A percentile compares a stretch with the other conserved stretches of the same genome.
phyloP scores from a whole-genome alignment of 805 yeast genomes.

The Ogataea pini region DNA sequence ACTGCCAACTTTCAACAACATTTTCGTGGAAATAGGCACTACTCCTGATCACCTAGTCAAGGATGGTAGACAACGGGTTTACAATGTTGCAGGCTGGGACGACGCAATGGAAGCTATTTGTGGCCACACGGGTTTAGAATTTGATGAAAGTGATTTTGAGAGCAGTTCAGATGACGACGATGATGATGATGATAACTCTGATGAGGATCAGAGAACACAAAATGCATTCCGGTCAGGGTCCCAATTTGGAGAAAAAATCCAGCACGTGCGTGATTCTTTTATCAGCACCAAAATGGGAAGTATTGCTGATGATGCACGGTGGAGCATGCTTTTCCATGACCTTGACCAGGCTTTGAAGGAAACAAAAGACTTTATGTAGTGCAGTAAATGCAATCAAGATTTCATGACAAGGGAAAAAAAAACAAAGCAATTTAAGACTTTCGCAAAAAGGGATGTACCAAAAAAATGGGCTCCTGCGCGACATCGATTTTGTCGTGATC shows the following conservation, averaged over 20 bases:
- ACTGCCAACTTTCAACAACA: constrained; percentile 23
- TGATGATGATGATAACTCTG: constrained; percentile 18
- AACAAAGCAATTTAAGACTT: not conserved
- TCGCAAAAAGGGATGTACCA: not conserved
- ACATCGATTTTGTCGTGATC: not conserved
- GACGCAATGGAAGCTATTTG: constrained; percentile 40
- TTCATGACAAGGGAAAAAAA: not conserved
- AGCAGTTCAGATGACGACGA: constrained; percentile 21
- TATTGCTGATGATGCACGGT: constrained; percentile 11
- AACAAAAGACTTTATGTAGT: constrained; percentile 10
- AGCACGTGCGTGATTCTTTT: not conserved
- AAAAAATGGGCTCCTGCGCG: constrained; percentile 3
- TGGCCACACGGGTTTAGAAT: constrained; percentile 33
- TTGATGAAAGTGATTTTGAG: constrained; percentile 37
- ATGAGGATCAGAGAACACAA: constrained; percentile 3
- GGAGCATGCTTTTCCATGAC: constrained; percentile 24
- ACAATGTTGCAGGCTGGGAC: constrained; percentile 35
- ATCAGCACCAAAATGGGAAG: not conserved
- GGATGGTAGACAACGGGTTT: constrained; percentile 19
- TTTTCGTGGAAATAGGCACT: constrained; percentile 32
- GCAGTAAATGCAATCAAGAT: not conserved
- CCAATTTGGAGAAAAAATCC: not conserved
- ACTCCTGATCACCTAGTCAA: constrained; percentile 14
- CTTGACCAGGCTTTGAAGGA: constrained; percentile 29
- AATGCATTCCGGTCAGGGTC: not conserved